Conservation (phyloP, 768 basidiomycete species). For the Rhizopogon roseolus region DNA sequence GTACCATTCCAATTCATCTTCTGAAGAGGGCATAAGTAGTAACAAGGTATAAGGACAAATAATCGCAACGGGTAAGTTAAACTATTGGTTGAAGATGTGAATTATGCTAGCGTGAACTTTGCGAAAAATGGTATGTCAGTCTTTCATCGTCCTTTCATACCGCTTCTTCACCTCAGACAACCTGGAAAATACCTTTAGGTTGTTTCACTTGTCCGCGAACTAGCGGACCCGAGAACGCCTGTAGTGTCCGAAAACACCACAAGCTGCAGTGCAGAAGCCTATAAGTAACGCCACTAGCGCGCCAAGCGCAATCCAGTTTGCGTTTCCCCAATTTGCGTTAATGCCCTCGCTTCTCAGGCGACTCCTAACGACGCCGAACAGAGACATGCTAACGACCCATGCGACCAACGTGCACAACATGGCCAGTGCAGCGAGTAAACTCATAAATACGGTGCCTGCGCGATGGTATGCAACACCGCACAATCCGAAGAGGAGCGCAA, state of each 20-base stretch:
- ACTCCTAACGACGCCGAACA: constrained; percentile 68
- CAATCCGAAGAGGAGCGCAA: constrained; percentile 65
- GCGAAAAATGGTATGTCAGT: not conserved
- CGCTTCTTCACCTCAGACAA: not conserved
- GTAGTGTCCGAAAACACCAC: constrained; percentile 67
- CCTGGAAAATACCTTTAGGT: not conserved
- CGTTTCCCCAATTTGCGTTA: constrained; percentile 65
- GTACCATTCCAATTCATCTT: not conserved
- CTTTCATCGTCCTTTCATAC: not conserved
- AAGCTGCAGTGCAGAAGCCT: constrained; percentile 60
- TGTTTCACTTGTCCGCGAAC: not conserved
- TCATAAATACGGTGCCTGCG: constrained; percentile 73
- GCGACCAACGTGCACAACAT: constrained; percentile 62
- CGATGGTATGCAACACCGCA: constrained; percentile 63
- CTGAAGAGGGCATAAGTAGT: not conserved
- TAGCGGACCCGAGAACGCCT: constrained; percentile 25
- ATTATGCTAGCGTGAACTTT: not conserved
- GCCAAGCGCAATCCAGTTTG: constrained; percentile 77
- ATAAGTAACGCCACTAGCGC: constrained; percentile 64
- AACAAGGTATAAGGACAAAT: not conserved
- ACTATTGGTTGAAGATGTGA: not conserved
- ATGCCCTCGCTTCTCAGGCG: constrained; percentile 46
- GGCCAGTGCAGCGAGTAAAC: constrained; percentile 60
- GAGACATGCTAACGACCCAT: constrained; percentile 75
- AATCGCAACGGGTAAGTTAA: not conserved